phyloP scores from a whole-genome alignment of 2,329 filamentous ascomycete species.

The Trichoderma citrinoviride region DNA sequence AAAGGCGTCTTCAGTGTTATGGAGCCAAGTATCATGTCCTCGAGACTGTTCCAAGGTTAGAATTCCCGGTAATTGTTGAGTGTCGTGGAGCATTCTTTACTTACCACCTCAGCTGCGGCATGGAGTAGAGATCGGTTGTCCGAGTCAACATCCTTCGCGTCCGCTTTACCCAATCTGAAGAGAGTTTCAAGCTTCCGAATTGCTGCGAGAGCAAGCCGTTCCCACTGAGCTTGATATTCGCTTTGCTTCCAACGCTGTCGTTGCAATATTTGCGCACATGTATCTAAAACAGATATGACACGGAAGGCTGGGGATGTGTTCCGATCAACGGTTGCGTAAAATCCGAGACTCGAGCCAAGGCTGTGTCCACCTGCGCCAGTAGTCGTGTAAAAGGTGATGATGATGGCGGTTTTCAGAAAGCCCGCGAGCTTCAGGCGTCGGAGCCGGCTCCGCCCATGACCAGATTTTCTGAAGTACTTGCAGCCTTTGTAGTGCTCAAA shows the following conservation, averaged over 20 bases:
- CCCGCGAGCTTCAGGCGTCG: not conserved
- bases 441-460: not conserved
- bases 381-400: not conserved
- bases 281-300: not conserved
- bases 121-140: not conserved
- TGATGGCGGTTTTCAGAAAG: not conserved
- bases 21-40: no score
- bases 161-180: not conserved
- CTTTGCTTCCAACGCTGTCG: fast-evolving
- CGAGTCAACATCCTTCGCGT: not conserved
- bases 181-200: not conserved
- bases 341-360: not conserved
- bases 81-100: not conserved
- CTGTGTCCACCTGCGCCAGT: not conserved
- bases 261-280: not conserved
- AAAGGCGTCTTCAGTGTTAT: not conserved
- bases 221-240: not conserved
- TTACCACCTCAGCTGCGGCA: not conserved
- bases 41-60: not conserved
- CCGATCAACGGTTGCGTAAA: not conserved
- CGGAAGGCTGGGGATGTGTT: not conserved
- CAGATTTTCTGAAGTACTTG: not conserved
- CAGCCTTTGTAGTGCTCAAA: not conserved
- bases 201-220: not conserved
- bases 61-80: not conserved